phyloP scores from a whole-genome alignment of 2,329 filamentous ascomycete genomes.

The Dendryphion nanum region DNA sequence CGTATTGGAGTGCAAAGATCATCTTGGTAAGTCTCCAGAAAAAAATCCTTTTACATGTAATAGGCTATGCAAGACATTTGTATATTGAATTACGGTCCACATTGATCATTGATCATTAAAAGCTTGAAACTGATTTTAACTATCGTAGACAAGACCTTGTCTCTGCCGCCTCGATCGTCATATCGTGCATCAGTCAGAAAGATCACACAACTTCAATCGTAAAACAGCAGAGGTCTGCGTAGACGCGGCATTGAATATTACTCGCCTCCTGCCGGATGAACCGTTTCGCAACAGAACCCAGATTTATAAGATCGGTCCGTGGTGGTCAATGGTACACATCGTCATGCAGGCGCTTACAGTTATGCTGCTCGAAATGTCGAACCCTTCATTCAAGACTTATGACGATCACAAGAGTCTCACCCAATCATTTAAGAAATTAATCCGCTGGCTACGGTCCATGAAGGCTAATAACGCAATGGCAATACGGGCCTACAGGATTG shows the following conservation, averaged over 20 bases:
- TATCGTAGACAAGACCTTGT: slow-evolving; percentile 38
- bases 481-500: slow-evolving; percentile 25
- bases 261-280: slow-evolving; percentile 32
- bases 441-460: slow-evolving; percentile 35
- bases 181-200: slow-evolving; percentile 27
- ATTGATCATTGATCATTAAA: too few species aligned
- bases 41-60: too few species aligned
- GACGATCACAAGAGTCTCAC: slow-evolving; percentile 22
- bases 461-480: slow-evolving; percentile 27
- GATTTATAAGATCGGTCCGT: slow-evolving; percentile 27
- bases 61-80: too few species aligned
- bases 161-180: slow-evolving; percentile 35
- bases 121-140: too few species aligned
- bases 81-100: too few species aligned
- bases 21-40: slow-evolving; percentile 20
- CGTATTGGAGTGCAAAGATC: slow-evolving; percentile 27
- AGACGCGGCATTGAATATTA: slow-evolving; percentile 30
- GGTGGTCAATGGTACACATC: slow-evolving; percentile 42
- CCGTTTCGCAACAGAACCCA: slow-evolving; percentile 9
- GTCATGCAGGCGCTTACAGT: slow-evolving; percentile 40
- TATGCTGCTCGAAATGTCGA: slow-evolving; percentile 38
- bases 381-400: slow-evolving; percentile 19
- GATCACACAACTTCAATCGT: slow-evolving; percentile 31
- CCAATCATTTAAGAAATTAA: slow-evolving; percentile 26
- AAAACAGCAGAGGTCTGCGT: slow-evolving; percentile 33